Evolutionary conservation across 1,139 yeast species (phyloP).

Genomic region (Lodderomyces oxycetoniae): DNA sequence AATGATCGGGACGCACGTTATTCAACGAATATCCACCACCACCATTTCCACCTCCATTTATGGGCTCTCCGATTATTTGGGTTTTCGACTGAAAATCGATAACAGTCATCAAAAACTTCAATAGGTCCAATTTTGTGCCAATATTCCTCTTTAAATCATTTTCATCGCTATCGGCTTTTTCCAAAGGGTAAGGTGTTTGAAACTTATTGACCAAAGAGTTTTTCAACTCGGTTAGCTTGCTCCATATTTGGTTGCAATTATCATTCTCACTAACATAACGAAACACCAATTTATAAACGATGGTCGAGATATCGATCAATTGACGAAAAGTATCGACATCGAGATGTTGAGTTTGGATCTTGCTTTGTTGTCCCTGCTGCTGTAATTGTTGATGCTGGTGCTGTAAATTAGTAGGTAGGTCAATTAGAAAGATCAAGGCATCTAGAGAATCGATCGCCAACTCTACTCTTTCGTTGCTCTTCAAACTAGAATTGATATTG

Average conservation of each 20-base stretch:
- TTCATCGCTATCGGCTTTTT: slow-evolving; percentile 44
- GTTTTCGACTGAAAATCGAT: slow-evolving; percentile 66
- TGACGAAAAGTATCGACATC: slow-evolving; percentile 29
- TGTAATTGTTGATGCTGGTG: slow-evolving; percentile 5
- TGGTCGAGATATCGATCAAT: slow-evolving; percentile 31
- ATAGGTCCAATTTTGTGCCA: slow-evolving; percentile 58
- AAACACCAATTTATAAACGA: slow-evolving; percentile 38
- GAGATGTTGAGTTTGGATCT: slow-evolving; percentile 6
- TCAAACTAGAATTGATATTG: slow-evolving; percentile 14
- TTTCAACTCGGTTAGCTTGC: slow-evolving; percentile 39
- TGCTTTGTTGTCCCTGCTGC: slow-evolving; percentile 1
- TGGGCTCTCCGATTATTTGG: slow-evolving; percentile 19
- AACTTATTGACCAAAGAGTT: slow-evolving; percentile 34
- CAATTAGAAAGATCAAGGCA: slow-evolving; percentile 26
- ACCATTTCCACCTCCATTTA: slow-evolving; percentile 13
- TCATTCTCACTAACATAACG: slow-evolving; percentile 41
- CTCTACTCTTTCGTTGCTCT: slow-evolving; percentile 34
- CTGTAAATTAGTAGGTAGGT: slow-evolving; percentile 14
- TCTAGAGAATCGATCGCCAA: slow-evolving; percentile 40
- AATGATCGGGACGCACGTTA: slow-evolving; percentile 59
- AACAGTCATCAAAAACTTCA: slow-evolving; percentile 68
- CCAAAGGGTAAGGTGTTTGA: slow-evolving; percentile 40
- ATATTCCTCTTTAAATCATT: slow-evolving; percentile 47
- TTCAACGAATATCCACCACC: slow-evolving; percentile 49
- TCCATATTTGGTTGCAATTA: slow-evolving; percentile 42